phyloP scores from a whole-genome alignment of 495 filamentous ascomycete genomes.

The Lophiotrema nucula region DNA sequence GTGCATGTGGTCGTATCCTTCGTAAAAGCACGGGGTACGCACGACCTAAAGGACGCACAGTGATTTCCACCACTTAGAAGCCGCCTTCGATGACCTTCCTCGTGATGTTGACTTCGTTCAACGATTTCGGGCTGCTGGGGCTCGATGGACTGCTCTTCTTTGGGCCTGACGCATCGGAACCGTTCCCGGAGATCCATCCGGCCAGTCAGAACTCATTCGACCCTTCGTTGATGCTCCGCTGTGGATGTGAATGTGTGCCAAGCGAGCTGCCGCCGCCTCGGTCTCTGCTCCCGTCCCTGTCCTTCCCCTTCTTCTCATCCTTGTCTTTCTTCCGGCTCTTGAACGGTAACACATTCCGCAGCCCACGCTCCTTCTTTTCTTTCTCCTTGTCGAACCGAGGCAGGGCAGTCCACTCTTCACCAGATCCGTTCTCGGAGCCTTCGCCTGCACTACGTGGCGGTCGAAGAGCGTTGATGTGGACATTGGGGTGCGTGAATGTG shows the following conservation, averaged over 20 bases:
- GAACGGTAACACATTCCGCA: conserved; percentile 34
- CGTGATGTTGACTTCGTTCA: neutral
- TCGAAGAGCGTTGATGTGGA: conserved; percentile 14
- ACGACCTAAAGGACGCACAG: no score
- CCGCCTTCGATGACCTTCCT: conserved; percentile 10
- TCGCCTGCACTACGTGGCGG: conserved; percentile 27
- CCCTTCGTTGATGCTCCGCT: neutral
- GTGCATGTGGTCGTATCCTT: no score
- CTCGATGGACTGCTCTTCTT: neutral
- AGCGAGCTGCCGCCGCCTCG: neutral
- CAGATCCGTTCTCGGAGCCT: conserved; percentile 16
- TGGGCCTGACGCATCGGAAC: neutral
- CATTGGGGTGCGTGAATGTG: conserved; percentile 18
- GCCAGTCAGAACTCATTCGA: neutral
- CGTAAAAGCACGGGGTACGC: no score
- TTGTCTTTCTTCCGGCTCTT: conserved; percentile 16
- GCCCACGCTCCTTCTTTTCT: conserved; percentile 20
- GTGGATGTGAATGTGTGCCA: neutral
- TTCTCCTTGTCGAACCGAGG: conserved; percentile 28
- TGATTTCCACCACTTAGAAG: neutral
- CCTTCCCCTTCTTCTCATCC: conserved; percentile 22
- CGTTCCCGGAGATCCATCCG: neutral
- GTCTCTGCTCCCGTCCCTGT: conserved; percentile 9
- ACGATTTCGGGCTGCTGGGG: neutral
- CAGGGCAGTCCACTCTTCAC: conserved; percentile 30